Evolutionary conservation across 1,139 yeast species (phyloP), one percentile per base, ranked within the genome.

Genomic region (Kodamaea fungicola): DNA sequence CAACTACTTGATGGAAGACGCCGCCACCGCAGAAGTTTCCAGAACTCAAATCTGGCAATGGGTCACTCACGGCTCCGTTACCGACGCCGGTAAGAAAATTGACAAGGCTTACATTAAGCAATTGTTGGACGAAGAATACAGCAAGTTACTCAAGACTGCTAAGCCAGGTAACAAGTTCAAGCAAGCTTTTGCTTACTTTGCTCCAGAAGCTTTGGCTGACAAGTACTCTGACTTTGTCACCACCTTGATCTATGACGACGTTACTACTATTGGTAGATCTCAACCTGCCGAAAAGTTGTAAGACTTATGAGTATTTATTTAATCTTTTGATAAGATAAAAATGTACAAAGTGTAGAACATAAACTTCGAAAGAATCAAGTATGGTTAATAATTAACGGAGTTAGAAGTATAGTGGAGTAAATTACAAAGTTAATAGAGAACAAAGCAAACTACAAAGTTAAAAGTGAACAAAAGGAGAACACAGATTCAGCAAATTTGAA

Each of bases 21-120:
- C 92, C 38, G 92, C 92, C 34, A 84, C 92, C 41, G 92, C 92
- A 38, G 94, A 84, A 62, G 92, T 84, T 29, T 83, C 90, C 25
- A 79, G 94, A 61, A 77, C 87, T 29, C 89, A 83, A 64, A 74
- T 84, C 51, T 80, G 85, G 78, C 90, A 84, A 62, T 84, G 92
- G 92, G 88, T 83, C 44, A 80, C 80, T 48, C 92, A 84, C 59
- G 81, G 81, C 40, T 80, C 78, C 38, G 64, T 62, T 48, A 82
- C 90, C 35, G 76, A 74, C 47, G 71, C 73, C 46, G 83, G 84
- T 51, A 72, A 67, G 41, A 66, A 62, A 39, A 71, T 84, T 43
- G 75, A 83, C 51, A 73, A 78, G 54, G 76, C 72, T 33, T 80
- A 77, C 52, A 78, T 81, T 32, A 53, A 66, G 35, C 59, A 62